These are phyloP conservation scores for Hortiboletus rubellus DNA, from an alignment of 1,284 basidiomycete genomes.

Conservation along the genomic window DNA sequence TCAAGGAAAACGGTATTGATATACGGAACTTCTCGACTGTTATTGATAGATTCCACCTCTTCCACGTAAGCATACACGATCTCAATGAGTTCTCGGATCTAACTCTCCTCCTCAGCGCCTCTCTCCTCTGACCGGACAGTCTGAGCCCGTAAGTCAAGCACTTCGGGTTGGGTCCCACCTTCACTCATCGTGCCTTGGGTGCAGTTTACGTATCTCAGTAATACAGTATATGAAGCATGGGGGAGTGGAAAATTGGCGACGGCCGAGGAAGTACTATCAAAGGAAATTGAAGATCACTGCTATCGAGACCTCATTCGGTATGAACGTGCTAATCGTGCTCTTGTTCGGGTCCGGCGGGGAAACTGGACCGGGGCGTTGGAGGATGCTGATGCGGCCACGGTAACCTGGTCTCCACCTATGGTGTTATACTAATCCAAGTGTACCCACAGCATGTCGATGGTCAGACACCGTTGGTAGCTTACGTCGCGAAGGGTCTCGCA, in stretches of 20 bases:
- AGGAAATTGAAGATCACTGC: neutral
- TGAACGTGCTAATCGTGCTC: slow-evolving; percentile 5
- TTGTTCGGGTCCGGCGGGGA: neutral
- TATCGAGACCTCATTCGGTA: neutral
- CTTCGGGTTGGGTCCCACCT: neutral
- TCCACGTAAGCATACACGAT: slow-evolving; percentile 1
- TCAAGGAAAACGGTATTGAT: neutral
- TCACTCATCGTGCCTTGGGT: neutral
- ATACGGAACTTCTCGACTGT: neutral
- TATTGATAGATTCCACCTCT: neutral
- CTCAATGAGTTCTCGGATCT: neutral
- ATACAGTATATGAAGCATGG: neutral
- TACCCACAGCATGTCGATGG: too few relatives aligned
- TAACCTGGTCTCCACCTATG: neutral
- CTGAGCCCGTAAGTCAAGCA: slow-evolving; percentile 4
- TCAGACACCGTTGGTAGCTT: too few relatives aligned
- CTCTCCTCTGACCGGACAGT: neutral
- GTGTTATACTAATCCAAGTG: too few relatives aligned
- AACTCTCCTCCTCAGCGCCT: slow-evolving; percentile 1
- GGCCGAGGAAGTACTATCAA: neutral
- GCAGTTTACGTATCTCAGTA: slow-evolving; percentile 10
- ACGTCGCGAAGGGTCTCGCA: too few relatives aligned
- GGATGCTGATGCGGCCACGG: neutral
- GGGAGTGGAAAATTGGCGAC: neutral
- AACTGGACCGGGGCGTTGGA: neutral